Percentiles rank a stretch among this genome's conserved stretches.
Evolutionary conservation across 2,329 filamentous ascomycete genomes (phyloP).

Genomic region (Pseudogymnoascus sp.): DNA sequence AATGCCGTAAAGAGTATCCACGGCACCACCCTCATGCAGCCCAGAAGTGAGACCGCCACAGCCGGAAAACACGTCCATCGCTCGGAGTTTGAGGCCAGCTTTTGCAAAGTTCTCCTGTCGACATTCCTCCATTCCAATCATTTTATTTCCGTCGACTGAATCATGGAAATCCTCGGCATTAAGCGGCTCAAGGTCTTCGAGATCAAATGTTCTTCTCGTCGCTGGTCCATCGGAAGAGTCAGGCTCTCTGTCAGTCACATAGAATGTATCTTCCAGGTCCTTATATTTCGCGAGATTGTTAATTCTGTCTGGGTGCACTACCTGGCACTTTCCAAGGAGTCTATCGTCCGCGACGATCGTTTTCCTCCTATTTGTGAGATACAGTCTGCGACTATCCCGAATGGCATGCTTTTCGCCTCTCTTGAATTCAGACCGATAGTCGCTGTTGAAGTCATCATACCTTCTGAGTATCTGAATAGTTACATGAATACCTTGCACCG

Average conservation of each 20-base stretch:
- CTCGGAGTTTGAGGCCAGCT: not conserved
- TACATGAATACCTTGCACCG: not conserved
- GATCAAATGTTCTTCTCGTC: not conserved
- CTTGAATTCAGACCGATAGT: slow-evolving; percentile 1
- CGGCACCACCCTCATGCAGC: not conserved
- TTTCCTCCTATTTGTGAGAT: not conserved
- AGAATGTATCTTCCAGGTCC: slow-evolving; percentile 17
- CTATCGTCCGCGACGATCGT: not conserved
- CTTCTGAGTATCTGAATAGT: not conserved
- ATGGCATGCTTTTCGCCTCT: not conserved
- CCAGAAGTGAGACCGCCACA: slow-evolving; percentile 1
- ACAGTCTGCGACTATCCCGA: slow-evolving; percentile 16
- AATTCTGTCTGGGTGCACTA: slow-evolving; percentile 14
- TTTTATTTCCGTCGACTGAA: not conserved
- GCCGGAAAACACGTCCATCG: slow-evolving; percentile 9
- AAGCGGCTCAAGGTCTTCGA: slow-evolving; percentile 7
- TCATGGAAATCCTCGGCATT: not conserved
- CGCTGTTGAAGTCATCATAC: not conserved
- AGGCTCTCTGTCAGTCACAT: slow-evolving; percentile 12
- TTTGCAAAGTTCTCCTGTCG: not conserved
- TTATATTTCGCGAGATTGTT: slow-evolving; percentile 17
- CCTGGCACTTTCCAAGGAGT: slow-evolving; percentile 18
- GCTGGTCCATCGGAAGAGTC: not conserved
- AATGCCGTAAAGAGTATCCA: not conserved
- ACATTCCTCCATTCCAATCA: not conserved